Evolutionary conservation across 768 basidiomycete genomes (phyloP).

Genomic region (Udeniomyces megalosporus): DNA sequence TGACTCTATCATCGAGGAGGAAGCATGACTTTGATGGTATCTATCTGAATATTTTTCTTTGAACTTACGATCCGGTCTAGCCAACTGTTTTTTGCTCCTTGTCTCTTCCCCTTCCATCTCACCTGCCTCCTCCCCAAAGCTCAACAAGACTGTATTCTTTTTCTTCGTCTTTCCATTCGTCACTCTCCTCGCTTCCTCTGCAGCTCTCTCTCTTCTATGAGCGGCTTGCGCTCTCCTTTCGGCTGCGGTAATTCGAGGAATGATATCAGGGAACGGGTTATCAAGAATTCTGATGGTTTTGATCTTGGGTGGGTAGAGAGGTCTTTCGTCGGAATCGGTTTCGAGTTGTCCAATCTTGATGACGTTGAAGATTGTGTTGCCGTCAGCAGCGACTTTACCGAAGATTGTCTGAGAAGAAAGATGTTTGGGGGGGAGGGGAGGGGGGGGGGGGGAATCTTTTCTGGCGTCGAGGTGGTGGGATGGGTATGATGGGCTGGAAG

Average conservation of each 20-base stretch:
- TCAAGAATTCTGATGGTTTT: constrained; percentile 67
- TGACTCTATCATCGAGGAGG: too few species aligned
- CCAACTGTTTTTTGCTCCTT: constrained; percentile 61
- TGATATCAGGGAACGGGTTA: constrained; percentile 88
- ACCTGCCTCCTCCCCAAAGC: constrained; percentile 61
- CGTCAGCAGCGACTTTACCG: constrained; percentile 34
- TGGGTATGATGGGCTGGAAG: too few species aligned
- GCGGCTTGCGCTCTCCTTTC: constrained; percentile 66
- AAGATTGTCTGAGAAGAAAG: constrained; percentile 51
- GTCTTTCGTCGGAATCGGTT: constrained; percentile 54
- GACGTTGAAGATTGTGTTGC: constrained; percentile 81
- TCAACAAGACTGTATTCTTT: constrained; percentile 77
- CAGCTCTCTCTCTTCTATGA: background rate
- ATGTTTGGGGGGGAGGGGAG: too few species aligned
- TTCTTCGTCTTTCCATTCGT: constrained; percentile 73
- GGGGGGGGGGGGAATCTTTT: too few species aligned
- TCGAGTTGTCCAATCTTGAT: constrained; percentile 83
- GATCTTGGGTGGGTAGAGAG: constrained; percentile 83
- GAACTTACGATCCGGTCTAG: constrained; percentile 62
- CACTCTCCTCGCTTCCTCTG: constrained; percentile 23
- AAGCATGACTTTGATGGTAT: too few species aligned
- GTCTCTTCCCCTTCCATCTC: constrained; percentile 42
- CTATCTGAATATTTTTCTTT: too few species aligned
- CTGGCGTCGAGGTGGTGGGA: too few species aligned
- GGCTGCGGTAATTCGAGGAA: constrained; percentile 87